These are phyloP conservation scores for Podospora pseudocomata DNA, from an alignment of 495 filamentous ascomycete species.

Conservation along the genomic window DNA sequence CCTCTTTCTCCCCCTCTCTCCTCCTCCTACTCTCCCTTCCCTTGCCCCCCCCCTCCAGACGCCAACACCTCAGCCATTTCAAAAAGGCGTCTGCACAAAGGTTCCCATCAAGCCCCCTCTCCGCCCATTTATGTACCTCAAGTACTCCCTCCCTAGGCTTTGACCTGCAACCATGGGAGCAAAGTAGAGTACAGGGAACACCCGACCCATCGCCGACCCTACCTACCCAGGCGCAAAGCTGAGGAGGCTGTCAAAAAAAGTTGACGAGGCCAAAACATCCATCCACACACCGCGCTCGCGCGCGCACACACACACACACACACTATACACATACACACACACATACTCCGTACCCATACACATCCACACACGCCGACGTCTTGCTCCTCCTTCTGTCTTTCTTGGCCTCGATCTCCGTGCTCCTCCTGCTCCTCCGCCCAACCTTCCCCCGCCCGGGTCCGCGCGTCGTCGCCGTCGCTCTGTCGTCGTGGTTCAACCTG, in stretches of 20 bases:
- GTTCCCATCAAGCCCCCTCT: constrained; percentile 21
- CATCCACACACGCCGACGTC: neutral
- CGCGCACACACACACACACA: neutral
- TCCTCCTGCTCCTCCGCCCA: constrained; percentile 6
- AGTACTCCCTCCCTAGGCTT: constrained; percentile 30
- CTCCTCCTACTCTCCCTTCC: neutral
- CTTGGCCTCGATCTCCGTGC: constrained; percentile 15
- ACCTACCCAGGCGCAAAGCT: constrained; percentile 18
- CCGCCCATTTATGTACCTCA: constrained; percentile 34
- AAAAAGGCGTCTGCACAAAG: constrained; percentile 21
- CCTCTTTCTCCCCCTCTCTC: neutral
- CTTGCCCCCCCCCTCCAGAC: constrained; percentile 3
- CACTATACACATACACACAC: neutral
- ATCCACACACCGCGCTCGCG: neutral
- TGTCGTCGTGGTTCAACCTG: constrained; percentile 27
- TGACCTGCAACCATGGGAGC: constrained; percentile 29
- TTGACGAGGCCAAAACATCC: constrained; percentile 17
- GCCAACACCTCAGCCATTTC: constrained; percentile 16
- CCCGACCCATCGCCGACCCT: constrained; percentile 18
- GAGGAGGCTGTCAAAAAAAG: constrained; percentile 14
- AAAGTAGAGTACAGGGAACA: constrained; percentile 27
- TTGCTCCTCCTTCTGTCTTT: constrained; percentile 5
- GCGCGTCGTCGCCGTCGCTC: constrained; percentile 15
- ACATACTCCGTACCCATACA: too few species aligned
- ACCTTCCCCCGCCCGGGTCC: constrained; percentile 4